Evolutionary conservation across 2,329 filamentous ascomycete species (phyloP), one percentile per base, ranked within the genome.

Genomic region (Colletotrichum liaoningense): DNA sequence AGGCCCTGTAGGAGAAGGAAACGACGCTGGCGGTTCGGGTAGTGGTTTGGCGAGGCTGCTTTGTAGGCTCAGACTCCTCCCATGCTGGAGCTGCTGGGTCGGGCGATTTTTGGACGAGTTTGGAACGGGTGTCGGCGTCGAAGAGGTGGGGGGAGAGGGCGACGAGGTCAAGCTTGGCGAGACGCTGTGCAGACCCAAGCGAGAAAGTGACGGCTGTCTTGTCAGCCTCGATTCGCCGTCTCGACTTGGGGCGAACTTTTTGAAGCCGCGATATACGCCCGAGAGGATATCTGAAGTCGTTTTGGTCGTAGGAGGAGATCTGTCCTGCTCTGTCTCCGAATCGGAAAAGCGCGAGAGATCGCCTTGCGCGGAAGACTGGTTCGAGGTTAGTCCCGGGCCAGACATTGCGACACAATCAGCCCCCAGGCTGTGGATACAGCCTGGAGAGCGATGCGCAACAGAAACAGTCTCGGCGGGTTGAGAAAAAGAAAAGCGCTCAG

Each of bases 31-130:
- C 28, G 88, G 84, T 73, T 87, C 85, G 46, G 89, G 89, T 26
- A 91, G 80, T 62, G 89, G 89, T 79, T 91, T 91, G 77, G 86
- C 85, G 75, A 91, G 88, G 77, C 88, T 90, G 71, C 87, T 83
- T 77, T 89, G 88, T 63, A 90, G 80, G 75, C 86, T 91, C 79
- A 89, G 74, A 76, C 85, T 87, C 76, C 87, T 84, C 71, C 82
- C 88, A 90, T 90, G 88, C 81, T 88, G 83, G 72, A 67, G 88
- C 81, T 88, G 83, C 81, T 88, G 83, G 72, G 60, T 49, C 22
- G 67, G 22, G 35, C 72, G 66, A 26, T 57, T 72, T 63, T 74
- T 74, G 63, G 72, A 74, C 26, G 69, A 70, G 46, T 30, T 70
- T 42, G 67, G 62, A 19, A 46, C 56, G 38, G 71, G 71, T 8